Base-by-base conservation (phyloP, 2,329 filamentous ascomycete species). In the Chaetomium sp. region DNA sequence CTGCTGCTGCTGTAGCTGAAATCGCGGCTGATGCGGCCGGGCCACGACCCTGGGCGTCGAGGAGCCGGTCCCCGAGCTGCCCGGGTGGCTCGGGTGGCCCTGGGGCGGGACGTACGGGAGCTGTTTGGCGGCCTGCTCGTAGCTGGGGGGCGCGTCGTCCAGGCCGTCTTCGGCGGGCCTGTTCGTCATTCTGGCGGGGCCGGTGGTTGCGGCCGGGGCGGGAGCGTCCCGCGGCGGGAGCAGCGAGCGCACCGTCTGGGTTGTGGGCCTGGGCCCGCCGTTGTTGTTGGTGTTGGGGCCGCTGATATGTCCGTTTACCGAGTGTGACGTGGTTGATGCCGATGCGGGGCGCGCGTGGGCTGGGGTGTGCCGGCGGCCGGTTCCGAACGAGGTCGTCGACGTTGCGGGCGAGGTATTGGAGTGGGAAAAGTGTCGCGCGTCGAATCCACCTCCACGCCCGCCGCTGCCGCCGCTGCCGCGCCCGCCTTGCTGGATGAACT, bases 401-500 rank as follows among this genome's bases (percentile, higher is more conserved):
- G 29, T 7, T 2, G 53, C 5, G 53, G 67, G 60, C 19, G 67
- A 68, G n/a, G 64, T 33, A 4, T 62, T 64, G 55, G 61, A 64
- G 29, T 25, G 55, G 16, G 60, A 53, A 16, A 31, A 2, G 47
- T 31, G 31, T 29, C 31, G 50, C n/a, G 25, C 57, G 23, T 57
- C 57, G 53, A 8, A 70, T 49, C 9, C 51, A n/a, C 70, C 54
- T 8, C 57, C n/a, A 16, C 42, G n/a, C 13, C 60, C 49, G 57
- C 42, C 45, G 2, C 53, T 29, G 21, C 57, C 57, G 3, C 66
- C 19, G 45, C 59, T n/a, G 64, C 42, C 59, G 16, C 53, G 50
- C 33, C 79, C 77, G 6, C 79, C 84, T 72, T 89, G 85, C 68
- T 87, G 86, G 63, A 93, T 90, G 69, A 84, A 90, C 67, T 88